Evolutionary conservation across 2,329 filamentous ascomycete genomes (phyloP).

Genomic region (Verticillium klebahnii): DNA sequence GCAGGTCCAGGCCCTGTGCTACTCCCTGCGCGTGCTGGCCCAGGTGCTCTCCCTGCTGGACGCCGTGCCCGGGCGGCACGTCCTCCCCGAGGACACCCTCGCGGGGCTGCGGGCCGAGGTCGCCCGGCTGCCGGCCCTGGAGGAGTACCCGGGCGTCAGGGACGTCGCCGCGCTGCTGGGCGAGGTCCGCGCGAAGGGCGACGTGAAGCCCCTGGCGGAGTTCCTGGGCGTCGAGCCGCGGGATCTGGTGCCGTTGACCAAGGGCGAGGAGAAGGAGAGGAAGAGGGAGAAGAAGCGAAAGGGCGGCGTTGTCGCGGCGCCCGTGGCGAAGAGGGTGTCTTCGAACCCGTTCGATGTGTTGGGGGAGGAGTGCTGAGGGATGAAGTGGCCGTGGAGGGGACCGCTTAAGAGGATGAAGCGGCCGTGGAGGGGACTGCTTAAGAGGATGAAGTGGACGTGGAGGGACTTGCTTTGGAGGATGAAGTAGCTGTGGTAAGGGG

Average conservation of each 20-base stretch:
- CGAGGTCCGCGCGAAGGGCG: not conserved
- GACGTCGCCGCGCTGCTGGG: slow-evolving; percentile 1
- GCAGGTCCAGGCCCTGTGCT: slow-evolving; percentile 55
- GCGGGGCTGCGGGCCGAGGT: slow-evolving; percentile 4
- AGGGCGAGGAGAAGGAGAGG: slow-evolving; percentile 6
- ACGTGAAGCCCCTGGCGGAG: slow-evolving; percentile 4
- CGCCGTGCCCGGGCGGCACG: not conserved
- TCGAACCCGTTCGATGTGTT: slow-evolving; percentile 10
- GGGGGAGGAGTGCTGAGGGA: not conserved
- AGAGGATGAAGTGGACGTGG: too few species aligned
- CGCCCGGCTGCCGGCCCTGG: slow-evolving; percentile 2
- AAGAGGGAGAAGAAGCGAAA: slow-evolving; percentile 9
- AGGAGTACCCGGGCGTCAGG: slow-evolving; percentile 4
- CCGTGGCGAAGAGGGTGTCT: slow-evolving; percentile 5
- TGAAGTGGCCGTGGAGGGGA: too few species aligned
- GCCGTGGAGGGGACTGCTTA: too few species aligned
- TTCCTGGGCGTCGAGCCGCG: not conserved
- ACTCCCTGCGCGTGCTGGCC: slow-evolving; percentile 54
- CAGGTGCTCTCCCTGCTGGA: slow-evolving; percentile 35
- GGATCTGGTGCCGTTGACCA: not conserved
- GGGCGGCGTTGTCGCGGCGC: not conserved
- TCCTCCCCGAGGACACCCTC: not conserved
- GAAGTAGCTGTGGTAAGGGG: too few species aligned
- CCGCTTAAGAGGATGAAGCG: too few species aligned
- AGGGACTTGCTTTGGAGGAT: too few species aligned